Evolutionary conservation across 768 basidiomycete species (phyloP).

Genomic region (Psilocybe azurescens): DNA sequence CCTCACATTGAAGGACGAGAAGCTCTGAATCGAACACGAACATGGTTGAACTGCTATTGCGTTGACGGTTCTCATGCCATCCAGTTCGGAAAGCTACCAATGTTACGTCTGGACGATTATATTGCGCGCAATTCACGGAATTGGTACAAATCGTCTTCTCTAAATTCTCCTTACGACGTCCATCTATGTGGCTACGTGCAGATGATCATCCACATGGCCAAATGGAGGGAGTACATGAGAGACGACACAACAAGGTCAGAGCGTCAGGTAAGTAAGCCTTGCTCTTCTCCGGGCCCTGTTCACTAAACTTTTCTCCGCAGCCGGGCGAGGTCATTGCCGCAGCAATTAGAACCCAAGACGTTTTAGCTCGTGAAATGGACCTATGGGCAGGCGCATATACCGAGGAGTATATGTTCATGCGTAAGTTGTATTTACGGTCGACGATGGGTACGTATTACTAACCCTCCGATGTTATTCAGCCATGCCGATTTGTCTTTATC

Average conservation of each 20-base stretch:
- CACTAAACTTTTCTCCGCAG: slow-evolving; percentile 27
- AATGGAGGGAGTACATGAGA: slow-evolving; percentile 41
- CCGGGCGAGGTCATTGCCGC: slow-evolving; percentile 36
- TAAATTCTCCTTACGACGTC: slow-evolving; percentile 46
- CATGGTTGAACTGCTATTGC: slow-evolving; percentile 79
- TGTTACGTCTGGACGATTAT: slow-evolving; percentile 66
- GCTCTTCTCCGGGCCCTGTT: background rate
- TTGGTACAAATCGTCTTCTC: slow-evolving; percentile 51
- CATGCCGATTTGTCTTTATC: slow-evolving; percentile 47
- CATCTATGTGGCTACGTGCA: slow-evolving; percentile 60
- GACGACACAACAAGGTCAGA: slow-evolving; percentile 4
- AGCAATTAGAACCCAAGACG: slow-evolving; percentile 43
- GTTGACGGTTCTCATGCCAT: slow-evolving; percentile 78
- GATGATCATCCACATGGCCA: slow-evolving; percentile 52
- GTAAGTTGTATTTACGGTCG: slow-evolving; percentile 29
- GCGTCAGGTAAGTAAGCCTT: background rate
- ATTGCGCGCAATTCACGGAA: slow-evolving; percentile 53
- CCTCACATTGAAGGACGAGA: slow-evolving; percentile 61
- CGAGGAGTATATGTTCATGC: slow-evolving; percentile 37
- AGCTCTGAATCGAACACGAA: slow-evolving; percentile 70
- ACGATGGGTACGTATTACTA: background rate
- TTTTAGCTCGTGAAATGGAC: slow-evolving; percentile 40
- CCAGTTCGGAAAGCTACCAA: slow-evolving; percentile 76
- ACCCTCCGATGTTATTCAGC: slow-evolving; percentile 29
- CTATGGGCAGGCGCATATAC: slow-evolving; percentile 47